Conservation (phyloP, 495 filamentous ascomycete species). For the Neurospora sp. region DNA sequence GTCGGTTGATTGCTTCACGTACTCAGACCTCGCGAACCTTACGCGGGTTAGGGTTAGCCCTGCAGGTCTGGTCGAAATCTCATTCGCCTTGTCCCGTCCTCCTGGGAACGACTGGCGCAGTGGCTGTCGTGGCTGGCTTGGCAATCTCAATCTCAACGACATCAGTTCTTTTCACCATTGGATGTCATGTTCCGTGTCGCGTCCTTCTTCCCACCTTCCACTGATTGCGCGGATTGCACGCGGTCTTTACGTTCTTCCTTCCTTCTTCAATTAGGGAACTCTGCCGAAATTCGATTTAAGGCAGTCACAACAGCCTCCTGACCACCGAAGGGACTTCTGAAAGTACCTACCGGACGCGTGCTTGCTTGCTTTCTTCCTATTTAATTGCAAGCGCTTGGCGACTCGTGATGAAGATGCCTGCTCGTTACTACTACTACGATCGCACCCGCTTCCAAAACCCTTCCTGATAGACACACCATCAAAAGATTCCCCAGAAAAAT, state of each 20-base stretch:
- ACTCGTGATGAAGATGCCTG: neutral
- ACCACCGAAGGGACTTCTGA: neutral
- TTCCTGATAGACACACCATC: no score
- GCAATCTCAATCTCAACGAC: neutral
- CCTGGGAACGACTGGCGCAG: neutral
- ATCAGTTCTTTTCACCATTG: neutral
- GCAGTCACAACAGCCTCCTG: neutral
- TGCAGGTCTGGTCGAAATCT: neutral
- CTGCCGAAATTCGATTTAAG: neutral
- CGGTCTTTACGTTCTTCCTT: neutral
- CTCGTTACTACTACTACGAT: neutral
- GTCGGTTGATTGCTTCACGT: neutral
- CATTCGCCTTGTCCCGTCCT: neutral
- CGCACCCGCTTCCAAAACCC: neutral
- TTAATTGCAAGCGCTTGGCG: neutral
- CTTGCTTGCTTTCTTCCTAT: neutral
- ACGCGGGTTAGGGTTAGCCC: neutral
- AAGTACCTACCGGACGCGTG: neutral
- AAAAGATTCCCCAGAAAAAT: neutral
- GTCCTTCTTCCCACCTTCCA: neutral
- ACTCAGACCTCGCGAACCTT: neutral
- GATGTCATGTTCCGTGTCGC: neutral
- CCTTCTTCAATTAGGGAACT: neutral
- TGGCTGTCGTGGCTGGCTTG: neutral
- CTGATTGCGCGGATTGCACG: neutral